These are phyloP conservation scores for Lactarius vividus DNA, from an alignment of 768 basidiomycete genomes.

Conservation along the genomic window DNA sequence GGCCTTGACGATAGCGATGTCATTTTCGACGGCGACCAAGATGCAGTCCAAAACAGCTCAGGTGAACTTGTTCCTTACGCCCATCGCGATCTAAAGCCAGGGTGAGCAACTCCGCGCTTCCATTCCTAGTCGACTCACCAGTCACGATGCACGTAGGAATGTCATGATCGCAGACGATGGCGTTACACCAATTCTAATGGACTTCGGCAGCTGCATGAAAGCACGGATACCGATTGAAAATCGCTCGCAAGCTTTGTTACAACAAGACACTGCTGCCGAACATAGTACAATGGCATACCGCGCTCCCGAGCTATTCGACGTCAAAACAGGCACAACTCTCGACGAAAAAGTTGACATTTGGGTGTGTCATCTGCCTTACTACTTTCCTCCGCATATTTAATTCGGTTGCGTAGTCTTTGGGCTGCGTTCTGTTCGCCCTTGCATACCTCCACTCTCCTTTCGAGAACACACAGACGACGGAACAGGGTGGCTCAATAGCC, in stretches of 20 bases:
- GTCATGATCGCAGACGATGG: conserved; percentile 97
- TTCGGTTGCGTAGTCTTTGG: conserved; percentile 67
- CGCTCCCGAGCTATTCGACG: conserved; percentile 96
- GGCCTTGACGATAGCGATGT: conserved; percentile 53
- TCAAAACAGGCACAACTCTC: conserved; percentile 81
- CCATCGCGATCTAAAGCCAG: conserved; percentile 95
- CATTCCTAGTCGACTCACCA: background rate
- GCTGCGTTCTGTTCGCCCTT: conserved; percentile 91
- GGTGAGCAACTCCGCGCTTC: conserved; percentile 50
- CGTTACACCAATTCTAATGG: conserved; percentile 86
- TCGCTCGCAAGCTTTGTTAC: conserved; percentile 81
- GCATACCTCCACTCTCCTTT: conserved; percentile 97
- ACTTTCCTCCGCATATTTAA: background rate
- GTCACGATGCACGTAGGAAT: conserved; percentile 53
- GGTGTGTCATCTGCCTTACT: conserved; percentile 49
- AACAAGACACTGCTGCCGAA: conserved; percentile 97
- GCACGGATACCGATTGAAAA: conserved; percentile 81
- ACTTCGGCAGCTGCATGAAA: conserved; percentile 89
- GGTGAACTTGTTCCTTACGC: conserved; percentile 80
- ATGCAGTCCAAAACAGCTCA: conserved; percentile 43
- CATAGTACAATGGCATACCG: conserved; percentile 99
- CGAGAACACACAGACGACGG: conserved; percentile 86
- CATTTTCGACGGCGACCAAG: conserved; percentile 81
- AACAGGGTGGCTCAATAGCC: conserved; percentile 94
- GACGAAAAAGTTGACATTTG: conserved; percentile 98